These are phyloP conservation scores for Aspergillus aculeatus DNA, from an alignment of 2,329 filamentous ascomycete species.

Conservation along the genomic window DNA sequence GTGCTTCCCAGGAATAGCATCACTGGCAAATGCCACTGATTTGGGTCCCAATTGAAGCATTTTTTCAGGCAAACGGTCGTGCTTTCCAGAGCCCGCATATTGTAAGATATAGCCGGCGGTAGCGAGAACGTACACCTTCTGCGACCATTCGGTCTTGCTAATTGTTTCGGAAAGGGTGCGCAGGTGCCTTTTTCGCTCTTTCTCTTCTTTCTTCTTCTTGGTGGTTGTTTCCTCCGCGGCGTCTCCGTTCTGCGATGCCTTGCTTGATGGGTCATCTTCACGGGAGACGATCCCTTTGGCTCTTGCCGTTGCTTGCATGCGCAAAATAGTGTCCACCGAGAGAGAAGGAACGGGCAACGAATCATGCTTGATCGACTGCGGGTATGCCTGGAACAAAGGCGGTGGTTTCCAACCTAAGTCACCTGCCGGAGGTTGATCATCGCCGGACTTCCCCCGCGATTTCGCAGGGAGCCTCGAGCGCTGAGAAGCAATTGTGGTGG, in stretches of 20 bases:
- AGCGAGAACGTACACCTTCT: constrained; percentile 48
- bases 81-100: constrained; percentile 45
- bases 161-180: constrained; percentile 39
- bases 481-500: constrained; percentile 19
- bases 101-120: constrained; percentile 48
- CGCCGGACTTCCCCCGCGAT: constrained; percentile 21
- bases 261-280: constrained; percentile 11
- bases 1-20: constrained; percentile 50
- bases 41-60: constrained; percentile 46
- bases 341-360: constrained; percentile 66
- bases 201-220: constrained; percentile 36
- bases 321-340: constrained; percentile 67
- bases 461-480: constrained; percentile 22
- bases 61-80: constrained; percentile 49
- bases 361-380: constrained; percentile 75
- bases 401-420: constrained; percentile 62
- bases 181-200: constrained; percentile 34
- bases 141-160: constrained; percentile 42
- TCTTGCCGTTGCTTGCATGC: constrained; percentile 45
- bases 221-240: constrained; percentile 21
- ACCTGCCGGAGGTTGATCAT: constrained; percentile 23
- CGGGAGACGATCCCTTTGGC: constrained; percentile 18
- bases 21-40: constrained; percentile 50
- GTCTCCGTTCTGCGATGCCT: constrained; percentile 15
- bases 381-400: constrained; percentile 82